Evolutionary conservation across 2,329 filamentous ascomycete species (phyloP), one percentile per base, ranked within the genome.

Genomic region (Alternaria arborescens): DNA sequence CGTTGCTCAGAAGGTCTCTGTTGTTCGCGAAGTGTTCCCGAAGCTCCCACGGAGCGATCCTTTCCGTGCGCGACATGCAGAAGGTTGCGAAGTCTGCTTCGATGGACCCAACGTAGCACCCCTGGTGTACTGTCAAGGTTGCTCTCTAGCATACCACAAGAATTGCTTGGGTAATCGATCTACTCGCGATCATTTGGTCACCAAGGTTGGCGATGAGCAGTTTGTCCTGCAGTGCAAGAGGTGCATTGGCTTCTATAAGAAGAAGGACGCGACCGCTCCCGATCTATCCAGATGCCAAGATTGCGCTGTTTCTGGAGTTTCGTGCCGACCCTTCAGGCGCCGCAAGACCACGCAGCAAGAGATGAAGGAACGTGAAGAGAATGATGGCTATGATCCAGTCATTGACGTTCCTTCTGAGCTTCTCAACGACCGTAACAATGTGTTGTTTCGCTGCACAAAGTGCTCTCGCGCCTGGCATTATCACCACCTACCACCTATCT

Each of bases 221-320:
- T 98, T 97, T 69, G 89, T 99, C 16, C 81, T 99, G 40, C 95
- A 99, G 75, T 99, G 95, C 80, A 90, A 89, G 66, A 91, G 89
- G 58, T 99, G 95, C 75, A 85, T 98, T 63, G 89, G 89, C 4
- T 74, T 85, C 20, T 85, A 88, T 46, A 82, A 83, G 62, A 88
- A 88, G 73, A 94, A 91, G 71, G 92, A 97, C 65, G 64, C 71
- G 0, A 84, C 82, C 18, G 88, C 89, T 1, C 94, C 95, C 0
- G 85, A 88, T 61, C 85, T 93, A 46, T 88, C 89, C 59, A 82
- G 82, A 46, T 99, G 96, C 71, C 87, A 91, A 62, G 81, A 80
- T 7, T 99, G 95, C 74, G 85, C 84, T 55, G 74, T 83, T 32
- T 73, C 81, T n/a, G 92, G 92, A 1, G 75, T 77, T 0, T 86